Conservation (phyloP, 768 basidiomycete species). For the Porpolomopsis calyptriformis region DNA sequence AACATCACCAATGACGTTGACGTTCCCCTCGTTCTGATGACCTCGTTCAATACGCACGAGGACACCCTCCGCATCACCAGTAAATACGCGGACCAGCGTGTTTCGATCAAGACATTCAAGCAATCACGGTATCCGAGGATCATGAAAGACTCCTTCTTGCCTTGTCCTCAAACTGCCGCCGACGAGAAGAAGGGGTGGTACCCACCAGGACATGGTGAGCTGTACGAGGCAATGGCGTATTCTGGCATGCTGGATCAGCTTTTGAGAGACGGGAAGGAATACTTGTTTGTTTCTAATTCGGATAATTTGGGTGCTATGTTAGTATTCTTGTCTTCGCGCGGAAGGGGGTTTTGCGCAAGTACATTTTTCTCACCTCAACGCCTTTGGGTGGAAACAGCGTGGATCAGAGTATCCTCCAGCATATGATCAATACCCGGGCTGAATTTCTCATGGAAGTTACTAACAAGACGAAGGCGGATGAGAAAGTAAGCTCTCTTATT, state of each 20-base stretch:
- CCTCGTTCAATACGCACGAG: conserved; percentile 98
- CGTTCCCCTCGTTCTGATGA: conserved; percentile 95
- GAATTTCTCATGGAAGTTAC: conserved; percentile 96
- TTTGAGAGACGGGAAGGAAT: conserved; percentile 86
- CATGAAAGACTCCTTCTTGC: conserved; percentile 78
- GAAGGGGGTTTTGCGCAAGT: conserved; percentile 1
- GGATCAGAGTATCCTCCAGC: conserved; percentile 72
- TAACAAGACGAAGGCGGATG: conserved; percentile 77
- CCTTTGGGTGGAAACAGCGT: conserved; percentile 37
- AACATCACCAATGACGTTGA: conserved; percentile 77
- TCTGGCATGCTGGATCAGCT: conserved; percentile 87
- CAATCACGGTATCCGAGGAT: conserved; percentile 94
- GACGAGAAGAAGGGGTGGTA: conserved; percentile 93
- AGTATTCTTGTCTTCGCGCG: conserved; percentile 38
- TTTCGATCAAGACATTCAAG: conserved; percentile 86
- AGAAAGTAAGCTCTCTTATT: conserved; percentile 46
- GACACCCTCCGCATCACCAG: conserved; percentile 94
- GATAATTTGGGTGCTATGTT: conserved; percentile 92
- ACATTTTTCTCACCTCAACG: conserved; percentile 14
- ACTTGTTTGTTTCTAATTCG: conserved; percentile 95
- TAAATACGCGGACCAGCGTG: conserved; percentile 91
- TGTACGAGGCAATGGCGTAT: conserved; percentile 87
- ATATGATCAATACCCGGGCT: conserved; percentile 71
- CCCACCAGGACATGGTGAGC: conserved; percentile 93
- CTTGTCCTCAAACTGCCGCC: conserved; percentile 63